Evolutionary conservation across 352 stramenopile species (phyloP), one percentile per base, ranked within the genome.

Genomic region (Pseudoperonospora humuli): DNA sequence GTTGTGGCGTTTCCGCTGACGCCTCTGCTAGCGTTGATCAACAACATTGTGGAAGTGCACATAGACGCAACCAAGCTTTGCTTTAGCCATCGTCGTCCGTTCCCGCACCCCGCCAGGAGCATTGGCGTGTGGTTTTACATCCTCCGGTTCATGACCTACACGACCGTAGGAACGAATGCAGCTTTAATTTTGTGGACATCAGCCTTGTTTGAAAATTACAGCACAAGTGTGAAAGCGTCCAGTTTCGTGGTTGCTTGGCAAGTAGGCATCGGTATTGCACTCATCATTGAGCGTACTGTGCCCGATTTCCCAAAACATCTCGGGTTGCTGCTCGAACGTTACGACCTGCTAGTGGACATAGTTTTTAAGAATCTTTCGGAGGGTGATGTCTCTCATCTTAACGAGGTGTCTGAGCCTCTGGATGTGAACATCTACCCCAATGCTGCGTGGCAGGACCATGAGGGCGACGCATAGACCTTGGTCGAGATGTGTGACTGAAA

Each of bases 121-220:
- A 96, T 97, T 61, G 90, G 92, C 35, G 88, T 93, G 25, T 98
- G 92, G 92, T 87, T 84, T 46, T 83, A 86, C 49, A 85, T 89
- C 44, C 44, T 92, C 24, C 69, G 77, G 9, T 73, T 85, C 42
- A 88, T 92, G 70, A 83, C 77, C 34, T 86, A 85, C 49, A 75
- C 86, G n/a, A 57, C 80, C 5, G 49, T 92, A n/a, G 73, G 55
- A 13, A 92, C 80, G 24, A 92, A 92, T 55, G 64, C 72, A 2
- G 76, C 76, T 7, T 50, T 92, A 18, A 83, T 92, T 19, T 41
- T 92, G 21, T 92, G 77, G 69, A 88, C 80, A 13, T 85, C 78
- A 11, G 40, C 78, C 21, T 63, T 86, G 36, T 84, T 86, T 36
- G 38, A 75, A 20, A 45, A 75, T 26, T 52, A 67, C 51, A 58